phyloP scores from a whole-genome alignment of 805 yeast genomes.

The Millerozyma miso region DNA sequence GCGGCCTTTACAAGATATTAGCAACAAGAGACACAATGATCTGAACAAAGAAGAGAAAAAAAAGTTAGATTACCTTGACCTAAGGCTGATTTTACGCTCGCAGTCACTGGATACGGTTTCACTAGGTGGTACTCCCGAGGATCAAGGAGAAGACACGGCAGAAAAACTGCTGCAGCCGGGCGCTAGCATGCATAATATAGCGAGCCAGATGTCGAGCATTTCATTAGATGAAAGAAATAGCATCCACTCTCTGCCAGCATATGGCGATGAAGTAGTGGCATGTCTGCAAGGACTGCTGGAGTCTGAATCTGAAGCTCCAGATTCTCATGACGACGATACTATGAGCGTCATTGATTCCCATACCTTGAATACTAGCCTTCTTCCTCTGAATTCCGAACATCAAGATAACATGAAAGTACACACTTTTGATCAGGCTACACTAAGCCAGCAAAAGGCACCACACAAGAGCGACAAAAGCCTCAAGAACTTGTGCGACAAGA shows the following conservation, averaged over 20 bases:
- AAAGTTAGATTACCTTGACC: not conserved
- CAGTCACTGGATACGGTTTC: constrained; percentile 2
- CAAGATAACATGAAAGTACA: not conserved
- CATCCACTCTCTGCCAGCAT: not conserved
- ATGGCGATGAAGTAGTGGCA: not conserved
- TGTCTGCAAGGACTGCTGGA: too few relatives aligned
- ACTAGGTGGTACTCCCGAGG: not conserved
- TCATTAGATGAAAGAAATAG: not conserved
- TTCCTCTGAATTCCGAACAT: not conserved
- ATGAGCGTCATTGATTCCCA: not conserved
- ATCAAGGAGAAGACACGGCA: not conserved
- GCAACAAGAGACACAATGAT: not conserved
- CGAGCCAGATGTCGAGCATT: constrained; percentile 1
- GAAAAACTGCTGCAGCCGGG: not conserved
- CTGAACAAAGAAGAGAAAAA: not conserved
- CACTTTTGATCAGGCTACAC: not conserved
- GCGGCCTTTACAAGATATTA: not conserved
- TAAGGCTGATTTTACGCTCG: not conserved
- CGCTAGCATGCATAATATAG: not conserved
- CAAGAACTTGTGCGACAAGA: not conserved
- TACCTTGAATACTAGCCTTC: constrained; percentile 1
- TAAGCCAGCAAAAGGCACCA: constrained; percentile 3
- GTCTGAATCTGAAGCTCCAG: not conserved
- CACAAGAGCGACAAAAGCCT: constrained; percentile 2
- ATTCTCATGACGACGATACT: not conserved